Evolutionary conservation across 1,139 yeast genomes (phyloP).

Genomic region (Kluyveromyces sp.): DNA sequence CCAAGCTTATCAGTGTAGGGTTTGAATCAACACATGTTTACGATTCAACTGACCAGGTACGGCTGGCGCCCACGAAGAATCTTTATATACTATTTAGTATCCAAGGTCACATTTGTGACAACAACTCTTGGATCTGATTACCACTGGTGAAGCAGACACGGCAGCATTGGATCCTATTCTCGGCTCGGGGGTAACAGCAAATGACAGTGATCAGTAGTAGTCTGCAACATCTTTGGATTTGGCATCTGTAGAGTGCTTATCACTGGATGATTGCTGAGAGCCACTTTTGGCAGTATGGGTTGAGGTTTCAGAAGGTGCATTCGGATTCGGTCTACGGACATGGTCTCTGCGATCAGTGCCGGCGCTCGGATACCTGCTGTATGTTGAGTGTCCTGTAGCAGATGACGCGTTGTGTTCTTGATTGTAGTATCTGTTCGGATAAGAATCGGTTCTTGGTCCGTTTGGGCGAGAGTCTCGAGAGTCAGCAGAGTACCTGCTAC

Average conservation of each 20-base stretch:
- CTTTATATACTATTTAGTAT: constrained; percentile 6
- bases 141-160: background rate
- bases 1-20: no score
- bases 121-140: background rate
- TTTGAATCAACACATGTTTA: background rate
- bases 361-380: background rate
- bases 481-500: background rate
- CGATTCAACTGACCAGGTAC: background rate
- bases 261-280: background rate
- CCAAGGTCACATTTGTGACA: background rate
- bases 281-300: background rate
- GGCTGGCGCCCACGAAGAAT: background rate
- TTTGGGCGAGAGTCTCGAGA: background rate
- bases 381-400: background rate
- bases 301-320: background rate
- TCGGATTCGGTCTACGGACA: background rate
- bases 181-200: no score
- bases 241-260: background rate
- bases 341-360: background rate
- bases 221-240: constrained; percentile 7
- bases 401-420: background rate
- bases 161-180: background rate
- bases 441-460: background rate
- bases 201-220: constrained; percentile 2
- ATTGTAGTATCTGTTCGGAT: background rate